These are phyloP conservation scores for Mycena indigotica DNA, from an alignment of 768 basidiomycete species.

Conservation along the genomic window DNA sequence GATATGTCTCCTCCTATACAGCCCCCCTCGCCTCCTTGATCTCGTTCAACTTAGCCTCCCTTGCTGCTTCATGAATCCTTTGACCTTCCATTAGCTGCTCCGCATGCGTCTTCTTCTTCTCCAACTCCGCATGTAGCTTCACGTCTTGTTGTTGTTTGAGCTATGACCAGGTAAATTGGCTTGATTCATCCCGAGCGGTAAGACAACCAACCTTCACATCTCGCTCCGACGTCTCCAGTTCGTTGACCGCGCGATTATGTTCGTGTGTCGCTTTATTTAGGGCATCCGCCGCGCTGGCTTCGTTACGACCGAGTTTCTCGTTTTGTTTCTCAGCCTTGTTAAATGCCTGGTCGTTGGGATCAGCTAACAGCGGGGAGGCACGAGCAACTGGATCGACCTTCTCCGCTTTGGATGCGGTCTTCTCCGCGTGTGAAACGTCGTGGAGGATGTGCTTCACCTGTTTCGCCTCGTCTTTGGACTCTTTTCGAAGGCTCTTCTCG, in stretches of 20 bases:
- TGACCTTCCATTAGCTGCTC: constrained; percentile 22
- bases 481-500: constrained; percentile 42
- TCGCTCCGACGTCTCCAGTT: constrained; percentile 40
- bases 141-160: constrained; percentile 27
- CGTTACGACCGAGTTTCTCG: constrained; percentile 45
- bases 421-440: constrained; percentile 47
- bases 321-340: constrained; percentile 50
- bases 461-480: constrained; percentile 45
- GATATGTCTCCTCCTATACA: background rate
- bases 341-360: constrained; percentile 33
- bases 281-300: constrained; percentile 45
- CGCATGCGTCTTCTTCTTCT: constrained; percentile 20
- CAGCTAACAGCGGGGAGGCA: background rate
- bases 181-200: too few relatives aligned
- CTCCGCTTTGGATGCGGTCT: constrained; percentile 43
- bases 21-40: constrained; percentile 16
- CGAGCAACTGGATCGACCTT: constrained; percentile 34
- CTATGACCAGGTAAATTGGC: constrained; percentile 11
- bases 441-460: constrained; percentile 46
- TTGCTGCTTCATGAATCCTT: constrained; percentile 20
- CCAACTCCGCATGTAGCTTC: constrained; percentile 23
- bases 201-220: constrained; percentile 35
- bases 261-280: constrained; percentile 49
- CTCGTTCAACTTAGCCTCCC: constrained; percentile 17
- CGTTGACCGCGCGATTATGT: constrained; percentile 45